These are phyloP conservation scores for Prinsepia uniflora DNA, from an alignment of 306 rosid species.

Conservation along the genomic window DNA sequence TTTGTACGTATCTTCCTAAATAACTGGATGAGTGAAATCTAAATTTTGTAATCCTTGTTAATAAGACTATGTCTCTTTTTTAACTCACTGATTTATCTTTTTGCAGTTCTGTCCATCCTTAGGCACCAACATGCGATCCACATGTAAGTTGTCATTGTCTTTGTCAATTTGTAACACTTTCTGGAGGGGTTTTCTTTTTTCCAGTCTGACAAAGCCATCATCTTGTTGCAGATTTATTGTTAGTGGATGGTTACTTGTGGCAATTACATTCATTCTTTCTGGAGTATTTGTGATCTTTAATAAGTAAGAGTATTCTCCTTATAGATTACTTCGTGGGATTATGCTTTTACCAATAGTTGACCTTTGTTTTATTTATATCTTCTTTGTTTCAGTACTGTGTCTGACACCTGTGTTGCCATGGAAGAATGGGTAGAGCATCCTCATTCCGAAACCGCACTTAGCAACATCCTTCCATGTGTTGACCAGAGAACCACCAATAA, in stretches of 20 bases:
- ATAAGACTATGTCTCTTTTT: constrained; percentile 9
- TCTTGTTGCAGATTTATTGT: constrained; percentile 71
- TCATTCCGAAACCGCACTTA: constrained; percentile 83
- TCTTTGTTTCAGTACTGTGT: constrained; percentile 56
- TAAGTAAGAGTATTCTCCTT: constrained; percentile 48
- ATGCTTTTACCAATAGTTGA: neutral
- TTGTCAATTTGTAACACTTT: neutral
- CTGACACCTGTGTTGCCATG: constrained; percentile 88
- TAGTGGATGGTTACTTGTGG: constrained; percentile 93
- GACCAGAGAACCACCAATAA: constrained; percentile 75
- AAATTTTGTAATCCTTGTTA: neutral
- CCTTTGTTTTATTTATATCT: neutral
- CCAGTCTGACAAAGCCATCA: constrained; percentile 24
- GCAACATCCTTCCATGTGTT: constrained; percentile 88
- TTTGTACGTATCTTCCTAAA: constrained; percentile 46
- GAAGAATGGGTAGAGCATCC: constrained; percentile 92
- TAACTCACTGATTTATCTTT: constrained; percentile 31
- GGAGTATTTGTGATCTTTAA: constrained; percentile 83
- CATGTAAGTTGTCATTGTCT: constrained; percentile 51
- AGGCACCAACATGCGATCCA: constrained; percentile 84
- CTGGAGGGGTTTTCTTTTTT: constrained; percentile 1
- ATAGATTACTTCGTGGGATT: neutral
- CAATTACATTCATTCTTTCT: constrained; percentile 77
- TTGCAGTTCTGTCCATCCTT: constrained; percentile 70
- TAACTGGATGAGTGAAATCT: constrained; percentile 2